phyloP scores from a whole-genome alignment of 805 yeast species.

The Starmerella gropengiesseri region DNA sequence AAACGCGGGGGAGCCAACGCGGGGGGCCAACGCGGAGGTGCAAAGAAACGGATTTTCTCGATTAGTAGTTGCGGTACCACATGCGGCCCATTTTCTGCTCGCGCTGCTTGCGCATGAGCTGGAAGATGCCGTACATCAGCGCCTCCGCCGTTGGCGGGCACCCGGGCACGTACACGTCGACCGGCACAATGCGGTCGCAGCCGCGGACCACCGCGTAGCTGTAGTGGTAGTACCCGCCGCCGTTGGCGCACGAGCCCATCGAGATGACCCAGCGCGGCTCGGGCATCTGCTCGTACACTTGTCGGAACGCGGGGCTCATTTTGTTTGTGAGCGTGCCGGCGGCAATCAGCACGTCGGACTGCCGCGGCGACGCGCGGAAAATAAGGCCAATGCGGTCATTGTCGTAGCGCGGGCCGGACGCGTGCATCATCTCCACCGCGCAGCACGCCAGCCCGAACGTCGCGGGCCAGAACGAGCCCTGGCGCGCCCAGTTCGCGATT shows the following conservation, averaged over 20 bases:
- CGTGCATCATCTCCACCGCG: constrained; percentile 94
- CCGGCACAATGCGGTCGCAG: constrained; percentile 79
- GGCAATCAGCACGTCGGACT: constrained; percentile 82
- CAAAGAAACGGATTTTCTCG: no score
- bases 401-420: constrained; percentile 81
- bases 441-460: constrained; percentile 88
- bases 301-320: constrained; percentile 90
- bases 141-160: constrained; percentile 91
- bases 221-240: constrained; percentile 87
- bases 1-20: no score
- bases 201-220: constrained; percentile 84
- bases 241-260: constrained; percentile 91
- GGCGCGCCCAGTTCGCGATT: constrained; percentile 83
- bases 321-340: constrained; percentile 86
- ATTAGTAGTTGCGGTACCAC: constrained; percentile 58
- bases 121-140: constrained; percentile 80
- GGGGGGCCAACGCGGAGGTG: no score
- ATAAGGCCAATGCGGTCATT: constrained; percentile 86
- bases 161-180: constrained; percentile 84
- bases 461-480: constrained; percentile 87
- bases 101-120: constrained; percentile 83
- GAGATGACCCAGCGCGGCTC: constrained; percentile 91
- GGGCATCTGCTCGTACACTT: constrained; percentile 89
- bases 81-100: constrained; percentile 66
- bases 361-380: constrained; percentile 90